Conservation (phyloP, 2,329 filamentous ascomycete species). For the Colletotrichum tamarilloi region DNA sequence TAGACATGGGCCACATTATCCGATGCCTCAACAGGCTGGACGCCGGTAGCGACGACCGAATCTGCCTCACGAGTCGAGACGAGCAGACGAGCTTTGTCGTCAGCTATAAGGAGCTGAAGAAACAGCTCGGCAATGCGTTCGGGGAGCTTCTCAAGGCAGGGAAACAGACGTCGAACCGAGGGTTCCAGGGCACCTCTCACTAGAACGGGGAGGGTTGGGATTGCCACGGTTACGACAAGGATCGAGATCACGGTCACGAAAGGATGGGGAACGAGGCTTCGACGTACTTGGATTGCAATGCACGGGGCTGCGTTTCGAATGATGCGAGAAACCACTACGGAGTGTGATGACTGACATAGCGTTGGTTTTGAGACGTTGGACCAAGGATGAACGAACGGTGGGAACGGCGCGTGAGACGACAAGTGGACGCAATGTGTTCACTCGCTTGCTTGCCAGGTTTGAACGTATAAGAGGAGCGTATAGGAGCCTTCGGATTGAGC, state of each 20-base stretch:
- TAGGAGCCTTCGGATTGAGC: background rate
- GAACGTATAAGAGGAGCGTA: constrained; percentile 2
- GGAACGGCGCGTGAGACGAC: background rate
- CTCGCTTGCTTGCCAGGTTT: background rate
- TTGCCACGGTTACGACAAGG: background rate
- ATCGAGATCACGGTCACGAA: background rate
- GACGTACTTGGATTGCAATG: background rate
- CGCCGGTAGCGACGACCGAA: constrained; percentile 86
- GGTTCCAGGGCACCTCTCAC: constrained; percentile 44
- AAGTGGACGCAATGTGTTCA: background rate
- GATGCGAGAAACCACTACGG: background rate
- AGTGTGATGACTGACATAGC: background rate
- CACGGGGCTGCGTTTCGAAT: background rate
- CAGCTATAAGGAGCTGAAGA: constrained; percentile 88
- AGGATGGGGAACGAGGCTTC: background rate
- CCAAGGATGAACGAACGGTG: background rate
- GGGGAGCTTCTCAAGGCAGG: constrained; percentile 65
- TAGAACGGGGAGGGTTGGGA: constrained; percentile 23
- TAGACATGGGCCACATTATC: constrained; percentile 90
- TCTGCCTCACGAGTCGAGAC: constrained; percentile 88
- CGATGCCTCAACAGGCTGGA: constrained; percentile 92
- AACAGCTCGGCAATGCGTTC: constrained; percentile 68
- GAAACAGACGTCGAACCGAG: constrained; percentile 45
- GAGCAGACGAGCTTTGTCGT: constrained; percentile 90
- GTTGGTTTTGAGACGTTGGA: constrained; percentile 20